Base-by-base conservation (phyloP, 441 rosid genomes). In the Erodium texanum region DNA sequence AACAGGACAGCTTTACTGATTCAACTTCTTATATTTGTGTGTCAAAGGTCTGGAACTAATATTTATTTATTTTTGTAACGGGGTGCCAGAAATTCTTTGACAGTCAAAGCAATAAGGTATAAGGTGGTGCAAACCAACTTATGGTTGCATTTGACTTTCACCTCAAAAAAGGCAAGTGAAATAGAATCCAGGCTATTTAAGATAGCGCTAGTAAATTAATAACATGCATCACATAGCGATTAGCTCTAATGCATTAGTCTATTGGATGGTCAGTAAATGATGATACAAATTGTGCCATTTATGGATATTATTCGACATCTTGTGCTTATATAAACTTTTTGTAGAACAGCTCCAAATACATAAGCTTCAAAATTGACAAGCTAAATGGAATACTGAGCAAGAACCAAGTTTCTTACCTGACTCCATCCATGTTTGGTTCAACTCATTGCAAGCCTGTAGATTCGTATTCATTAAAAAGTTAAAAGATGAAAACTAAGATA, bases 361-460 rank as follows among this genome's bases (percentile, higher is more conserved):
- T 20, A 24, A 66, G 48, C 5, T 74, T 68, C 64, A 70, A 15
- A 69, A 45, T 24, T n/a, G 18, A 20, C 14, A 27, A 52, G 24
- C 7, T 41, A 62, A 22, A 43, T 65, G 48, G 10, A 15, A 23
- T 15, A 36, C 16, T 4, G 62, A 65, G 15, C 8, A 24, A 48
- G 34, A 64, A 69, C 20, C 34, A 66, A 43, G 36, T 52, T 73
- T 63, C 79, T 68, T 78, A 89, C 97, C 99, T 71, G 99, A 91
- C 79, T 91, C 96, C 99, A 91, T 89, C 99, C 99, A 93, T 52
- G 91, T 87, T 75, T 91, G 97, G 67, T 70, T 79, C 79, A 94
- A 80, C 83, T 94, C 99, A 79, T 91, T 94, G 82, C 97, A 94
- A 64, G 97, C 99, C 99, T 41, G 48, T 41, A 41, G 15, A 2